Conservation (phyloP, 352 stramenopile species). For the Phytopythium oedochilum region DNA sequence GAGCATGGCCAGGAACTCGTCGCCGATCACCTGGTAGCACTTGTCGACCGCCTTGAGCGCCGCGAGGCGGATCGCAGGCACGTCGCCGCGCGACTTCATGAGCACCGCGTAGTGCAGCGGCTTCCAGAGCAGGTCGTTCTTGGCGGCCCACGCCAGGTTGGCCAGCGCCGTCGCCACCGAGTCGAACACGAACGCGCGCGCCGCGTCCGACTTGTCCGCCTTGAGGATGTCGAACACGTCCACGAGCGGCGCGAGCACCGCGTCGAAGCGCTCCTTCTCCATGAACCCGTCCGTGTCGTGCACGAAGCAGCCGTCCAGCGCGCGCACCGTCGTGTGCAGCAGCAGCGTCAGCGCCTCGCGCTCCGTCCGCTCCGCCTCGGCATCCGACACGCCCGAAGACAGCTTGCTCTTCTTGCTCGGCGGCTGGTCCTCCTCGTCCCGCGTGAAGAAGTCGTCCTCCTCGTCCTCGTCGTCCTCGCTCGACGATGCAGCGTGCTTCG, state of each 20-base stretch:
- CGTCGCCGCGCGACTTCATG: constrained; percentile 82
- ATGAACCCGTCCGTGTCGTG: constrained; percentile 86
- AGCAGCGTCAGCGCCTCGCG: constrained; percentile 40
- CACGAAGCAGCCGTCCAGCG: constrained; percentile 81
- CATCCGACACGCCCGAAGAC: constrained; percentile 11
- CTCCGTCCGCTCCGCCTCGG: constrained; percentile 13
- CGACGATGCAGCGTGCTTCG: constrained; percentile 16
- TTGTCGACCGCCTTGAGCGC: constrained; percentile 79
- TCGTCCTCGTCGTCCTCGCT: constrained; percentile 31
- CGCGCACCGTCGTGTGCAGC: constrained; percentile 51
- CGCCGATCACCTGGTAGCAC: constrained; percentile 83
- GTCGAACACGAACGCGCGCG: constrained; percentile 61
- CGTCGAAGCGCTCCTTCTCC: constrained; percentile 83
- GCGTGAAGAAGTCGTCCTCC: constrained; percentile 55
- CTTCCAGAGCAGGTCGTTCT: constrained; percentile 88
- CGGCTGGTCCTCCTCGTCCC: constrained; percentile 18
- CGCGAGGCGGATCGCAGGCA: constrained; percentile 57
- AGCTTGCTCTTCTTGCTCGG: constrained; percentile 58
- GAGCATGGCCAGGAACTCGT: constrained; percentile 88
- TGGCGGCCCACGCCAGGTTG: constrained; percentile 80
- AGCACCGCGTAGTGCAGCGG: constrained; percentile 84
- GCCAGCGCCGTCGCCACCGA: constrained; percentile 61
- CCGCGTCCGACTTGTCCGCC: constrained; percentile 20
- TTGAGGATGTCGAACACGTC: constrained; percentile 73
- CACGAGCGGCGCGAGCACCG: constrained; percentile 66